These are phyloP conservation scores for Cladosporium austrohemisphaericum DNA, from an alignment of 2,329 filamentous ascomycete genomes.

Conservation along the genomic window DNA sequence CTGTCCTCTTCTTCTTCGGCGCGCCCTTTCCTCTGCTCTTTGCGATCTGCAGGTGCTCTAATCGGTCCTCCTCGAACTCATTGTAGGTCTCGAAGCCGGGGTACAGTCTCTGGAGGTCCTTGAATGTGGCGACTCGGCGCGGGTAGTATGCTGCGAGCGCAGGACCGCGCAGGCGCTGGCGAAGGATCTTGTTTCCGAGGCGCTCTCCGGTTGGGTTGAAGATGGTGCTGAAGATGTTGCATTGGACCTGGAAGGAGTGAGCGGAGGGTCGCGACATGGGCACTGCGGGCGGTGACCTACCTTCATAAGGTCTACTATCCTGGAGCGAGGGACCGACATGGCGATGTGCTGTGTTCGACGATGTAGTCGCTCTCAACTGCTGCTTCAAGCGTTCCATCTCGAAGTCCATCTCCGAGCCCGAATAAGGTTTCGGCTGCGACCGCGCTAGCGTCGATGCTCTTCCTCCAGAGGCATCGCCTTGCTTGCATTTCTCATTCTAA, in stretches of 20 bases:
- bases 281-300: conserved; percentile 41
- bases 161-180: conserved; percentile 82
- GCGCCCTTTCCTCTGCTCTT: conserved; percentile 80
- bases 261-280: background rate
- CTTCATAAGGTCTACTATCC: conserved; percentile 71
- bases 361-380: background rate
- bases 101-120: conserved; percentile 69
- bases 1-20: conserved; percentile 80
- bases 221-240: conserved; percentile 82
- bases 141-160: conserved; percentile 86
- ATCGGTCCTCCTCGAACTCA: conserved; percentile 72
- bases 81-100: conserved; percentile 67
- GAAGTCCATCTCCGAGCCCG: background rate
- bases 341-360: conserved; percentile 17
- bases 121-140: conserved; percentile 64
- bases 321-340: conserved; percentile 52
- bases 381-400: conserved; percentile 2
- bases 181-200: conserved; percentile 86
- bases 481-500: no score
- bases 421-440: background rate
- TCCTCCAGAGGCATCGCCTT: no score
- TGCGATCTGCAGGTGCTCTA: conserved; percentile 61
- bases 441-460: background rate
- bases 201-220: conserved; percentile 83
- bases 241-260: conserved; percentile 64